Evolutionary conservation across 495 filamentous ascomycete genomes (phyloP).

Genomic region (Hypoxylon rickii): DNA sequence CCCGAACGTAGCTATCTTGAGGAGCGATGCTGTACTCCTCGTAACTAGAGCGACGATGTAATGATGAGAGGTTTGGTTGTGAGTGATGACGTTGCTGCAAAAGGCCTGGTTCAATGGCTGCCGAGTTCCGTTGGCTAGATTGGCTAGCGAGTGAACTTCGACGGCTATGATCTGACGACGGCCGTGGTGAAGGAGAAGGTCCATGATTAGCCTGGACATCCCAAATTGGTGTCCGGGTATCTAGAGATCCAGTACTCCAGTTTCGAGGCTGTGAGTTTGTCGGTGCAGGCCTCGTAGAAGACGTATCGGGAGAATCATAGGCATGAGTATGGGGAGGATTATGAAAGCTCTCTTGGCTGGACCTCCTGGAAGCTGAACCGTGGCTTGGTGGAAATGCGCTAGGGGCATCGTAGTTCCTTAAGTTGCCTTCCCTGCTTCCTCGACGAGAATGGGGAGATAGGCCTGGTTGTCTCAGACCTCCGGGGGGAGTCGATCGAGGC

Average conservation of each 20-base stretch:
- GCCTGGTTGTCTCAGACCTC: slow-evolving; percentile 16
- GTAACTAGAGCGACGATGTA: slow-evolving; percentile 49
- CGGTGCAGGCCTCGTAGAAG: slow-evolving; percentile 26
- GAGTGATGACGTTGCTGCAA: slow-evolving; percentile 32
- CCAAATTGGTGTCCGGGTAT: slow-evolving; percentile 32
- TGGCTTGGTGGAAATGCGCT: slow-evolving; percentile 10
- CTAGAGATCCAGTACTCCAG: slow-evolving; percentile 20
- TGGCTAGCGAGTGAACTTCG: slow-evolving; percentile 37
- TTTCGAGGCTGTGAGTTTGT: slow-evolving; percentile 34
- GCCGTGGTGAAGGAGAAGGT: slow-evolving; percentile 27
- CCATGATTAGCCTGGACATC: slow-evolving; percentile 40
- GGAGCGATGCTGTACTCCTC: slow-evolving; percentile 42
- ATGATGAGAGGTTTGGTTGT: slow-evolving; percentile 29
- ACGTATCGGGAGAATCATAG: slow-evolving; percentile 4
- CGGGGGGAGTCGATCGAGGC: slow-evolving; percentile 43
- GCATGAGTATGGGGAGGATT: slow-evolving; percentile 30
- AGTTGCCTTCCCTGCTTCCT: slow-evolving; percentile 42
- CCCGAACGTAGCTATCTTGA: slow-evolving; percentile 17
- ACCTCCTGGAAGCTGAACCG: slow-evolving; percentile 23
- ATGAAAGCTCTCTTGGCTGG: slow-evolving; percentile 43
- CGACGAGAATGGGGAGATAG: slow-evolving; percentile 27
- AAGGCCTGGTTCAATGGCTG: slow-evolving; percentile 16
- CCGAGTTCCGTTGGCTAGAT: slow-evolving; percentile 32
- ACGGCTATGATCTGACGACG: slow-evolving; percentile 37
- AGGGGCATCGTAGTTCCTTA: slow-evolving; percentile 26